Evolutionary conservation across 2,329 filamentous ascomycete genomes (phyloP), one percentile per base, ranked within the genome.

Genomic region (Penicillium janthinellum): DNA sequence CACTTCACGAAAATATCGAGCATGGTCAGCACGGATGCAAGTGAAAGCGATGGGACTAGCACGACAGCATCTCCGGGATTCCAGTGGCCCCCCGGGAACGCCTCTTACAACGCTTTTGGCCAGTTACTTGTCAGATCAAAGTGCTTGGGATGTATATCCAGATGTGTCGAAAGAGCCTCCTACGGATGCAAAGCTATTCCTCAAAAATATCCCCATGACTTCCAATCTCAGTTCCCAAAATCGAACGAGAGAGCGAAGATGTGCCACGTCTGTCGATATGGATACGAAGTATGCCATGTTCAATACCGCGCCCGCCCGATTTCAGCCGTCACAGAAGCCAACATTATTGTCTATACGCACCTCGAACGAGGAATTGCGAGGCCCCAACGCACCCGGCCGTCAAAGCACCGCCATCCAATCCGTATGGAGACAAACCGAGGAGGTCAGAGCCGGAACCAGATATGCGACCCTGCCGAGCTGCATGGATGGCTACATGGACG

Each of bases 1-100:
- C 45, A 22, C 60, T 37, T 61, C 66, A 12, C 67, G 68, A 17
- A 76, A 64, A 51, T 74, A 75, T 56, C 70, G 71, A 54, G 61
- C 65, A 31, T 78, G 75, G 76, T 74, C 74, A 25, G 71, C 76
- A 28, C 65, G 67, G 25, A 75, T 79, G 74, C 71, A 77, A 57
- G 47, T 76, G 6, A 68, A 71, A 17, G 60, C 68, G 14, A 63
- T 53, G 15, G 61, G 57, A 47, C 62, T 37, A 42, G 54, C 54
- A 6, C 56, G 35, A 28, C 52, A 61, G 53, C 69, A 56, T 50
- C 57, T 37, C 54, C 63, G 58, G 8, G 67, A 63, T 20, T 63
- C 71, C 5, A 66, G 67, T 14, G 73, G 69, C 6, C 73, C 74
- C 4, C 77, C 76, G 15, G 76, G 77, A 25, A 78, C 71, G 3